Base-by-base conservation (phyloP, 495 filamentous ascomycete genomes). In the Xylaria grammica region DNA sequence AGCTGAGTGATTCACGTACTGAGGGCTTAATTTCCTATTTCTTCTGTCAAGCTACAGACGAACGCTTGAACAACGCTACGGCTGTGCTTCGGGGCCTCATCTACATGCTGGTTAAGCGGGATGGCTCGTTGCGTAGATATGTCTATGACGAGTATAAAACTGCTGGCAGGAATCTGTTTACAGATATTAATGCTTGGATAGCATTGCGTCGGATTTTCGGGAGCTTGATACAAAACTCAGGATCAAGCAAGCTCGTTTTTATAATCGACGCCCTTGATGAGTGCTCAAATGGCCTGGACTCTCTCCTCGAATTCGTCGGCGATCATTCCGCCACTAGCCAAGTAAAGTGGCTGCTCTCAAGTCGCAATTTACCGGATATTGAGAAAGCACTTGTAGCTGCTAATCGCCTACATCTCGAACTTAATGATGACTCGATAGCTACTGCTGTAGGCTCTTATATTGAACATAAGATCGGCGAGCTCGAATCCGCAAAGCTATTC, bases 261-360 rank as follows among this genome's bases (percentile, higher is more conserved):
- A 62, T 85, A 2, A 73, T 85, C 49, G 81, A 86, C 63, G 81
- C 81, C 3, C 77, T 85, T 6, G 80, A 84, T 66, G 83, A 85
- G 67, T 84, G 81, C 51, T 2, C 10, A 15, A 40, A 9, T 4
- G 36, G 17, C 36, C 62, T 72, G 45, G 17, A 44, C 2, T 34
- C 70, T 11, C 70, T 81, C 53, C 70, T 81, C 66, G 13, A 72
- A 10, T 58, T 82, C 30, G 72, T 82, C 22, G 44, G 58, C 36
- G 29, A 5, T n/a, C n/a, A n/a, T n/a, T n/a, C n/a, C n/a, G n/a
- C n/a, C n/a, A n/a, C n/a, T n/a, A n/a, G n/a, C n/a, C n/a, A n/a
- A n/a, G n/a, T n/a, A n/a, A n/a, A n/a, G n/a, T n/a, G n/a, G n/a
- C n/a, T n/a, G n/a, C n/a, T n/a, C n/a, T n/a, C n/a, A n/a, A n/a